Evolutionary conservation across 257 asterid genomes (phyloP).

Genomic region (Jacaranda mimosifolia): DNA sequence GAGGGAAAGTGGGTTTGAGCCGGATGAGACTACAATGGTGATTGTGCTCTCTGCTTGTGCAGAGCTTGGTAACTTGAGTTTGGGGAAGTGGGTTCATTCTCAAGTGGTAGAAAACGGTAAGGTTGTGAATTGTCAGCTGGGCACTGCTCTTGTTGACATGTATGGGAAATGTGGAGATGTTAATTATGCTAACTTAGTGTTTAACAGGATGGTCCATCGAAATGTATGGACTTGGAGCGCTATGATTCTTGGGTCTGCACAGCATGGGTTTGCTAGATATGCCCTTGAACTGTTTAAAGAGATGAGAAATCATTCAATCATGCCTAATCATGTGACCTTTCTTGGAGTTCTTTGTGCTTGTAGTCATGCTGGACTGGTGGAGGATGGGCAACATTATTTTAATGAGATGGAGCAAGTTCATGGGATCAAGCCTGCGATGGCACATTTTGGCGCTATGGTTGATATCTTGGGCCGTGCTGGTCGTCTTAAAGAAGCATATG

Average conservation of each 20-base stretch:
- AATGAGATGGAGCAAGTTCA: conserved; percentile 62
- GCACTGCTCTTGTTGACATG: conserved; percentile 86
- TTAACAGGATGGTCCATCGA: conserved; percentile 50
- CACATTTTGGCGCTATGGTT: conserved; percentile 79
- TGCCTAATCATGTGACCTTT: conserved; percentile 74
- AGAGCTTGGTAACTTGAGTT: conserved; percentile 67
- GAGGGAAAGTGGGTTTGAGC: conserved; percentile 49
- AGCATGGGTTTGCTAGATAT: conserved; percentile 63
- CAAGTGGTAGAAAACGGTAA: conserved; percentile 65
- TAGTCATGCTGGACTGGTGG: conserved; percentile 75
- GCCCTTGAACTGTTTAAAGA: conserved; percentile 57
- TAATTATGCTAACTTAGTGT: conserved; percentile 60
- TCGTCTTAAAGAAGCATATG: conserved; percentile 64
- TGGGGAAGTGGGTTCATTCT: conserved; percentile 76
- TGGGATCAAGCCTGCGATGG: conserved; percentile 65
- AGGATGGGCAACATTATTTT: conserved; percentile 58
- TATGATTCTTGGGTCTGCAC: conserved; percentile 83
- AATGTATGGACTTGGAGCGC: conserved; percentile 92
- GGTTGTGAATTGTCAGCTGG: conserved; percentile 63
- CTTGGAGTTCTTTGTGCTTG: conserved; percentile 89
- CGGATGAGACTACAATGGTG: conserved; percentile 81
- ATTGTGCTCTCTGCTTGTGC: conserved; percentile 69
- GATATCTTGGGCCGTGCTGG: conserved; percentile 82
- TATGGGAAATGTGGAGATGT: conserved; percentile 74
- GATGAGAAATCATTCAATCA: conserved; percentile 51